phyloP scores from a whole-genome alignment of 2,329 filamentous ascomycete species.

The Arthroderma sp. region DNA sequence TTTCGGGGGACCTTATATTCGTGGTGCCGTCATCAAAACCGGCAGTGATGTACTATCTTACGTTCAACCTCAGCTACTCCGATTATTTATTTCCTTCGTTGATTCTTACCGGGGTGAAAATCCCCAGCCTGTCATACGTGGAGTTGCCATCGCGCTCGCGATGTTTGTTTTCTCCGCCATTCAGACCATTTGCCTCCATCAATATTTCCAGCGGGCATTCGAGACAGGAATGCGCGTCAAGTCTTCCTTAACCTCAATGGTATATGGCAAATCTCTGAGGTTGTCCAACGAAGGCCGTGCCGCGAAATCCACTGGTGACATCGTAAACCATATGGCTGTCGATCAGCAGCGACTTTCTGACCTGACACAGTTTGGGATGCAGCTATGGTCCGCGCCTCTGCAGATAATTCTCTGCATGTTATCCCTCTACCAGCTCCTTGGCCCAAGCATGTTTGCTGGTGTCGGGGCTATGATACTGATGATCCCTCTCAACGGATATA shows the following conservation, averaged over 20 bases:
- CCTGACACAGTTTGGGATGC: constrained; percentile 86
- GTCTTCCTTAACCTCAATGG: constrained; percentile 73
- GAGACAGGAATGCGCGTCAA: constrained; percentile 96
- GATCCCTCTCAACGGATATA: constrained; percentile 89
- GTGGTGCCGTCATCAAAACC: constrained; percentile 78
- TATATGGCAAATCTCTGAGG: constrained; percentile 81
- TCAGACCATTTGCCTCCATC: constrained; percentile 84
- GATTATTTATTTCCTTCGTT: constrained; percentile 72
- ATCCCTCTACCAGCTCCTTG: constrained; percentile 89
- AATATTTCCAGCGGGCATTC: constrained; percentile 94
- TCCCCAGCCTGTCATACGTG: constrained; percentile 67
- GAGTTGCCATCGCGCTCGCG: constrained; percentile 71
- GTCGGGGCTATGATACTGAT: constrained; percentile 92
- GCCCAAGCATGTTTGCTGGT: constrained; percentile 88
- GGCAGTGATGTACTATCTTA: constrained; percentile 77
- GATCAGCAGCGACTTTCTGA: constrained; percentile 93
- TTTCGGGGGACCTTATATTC: constrained; percentile 71
- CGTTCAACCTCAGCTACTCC: constrained; percentile 77
- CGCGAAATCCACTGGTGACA: constrained; percentile 84
- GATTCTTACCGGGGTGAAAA: constrained; percentile 53
- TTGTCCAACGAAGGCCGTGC: constrained; percentile 87
- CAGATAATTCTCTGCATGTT: constrained; percentile 94
- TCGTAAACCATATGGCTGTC: constrained; percentile 99
- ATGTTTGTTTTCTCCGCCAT: constrained; percentile 83
- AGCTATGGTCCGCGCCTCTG: constrained; percentile 92